Base-by-base conservation (phyloP, 2,329 filamentous ascomycete genomes). In the Nemania abortiva region DNA sequence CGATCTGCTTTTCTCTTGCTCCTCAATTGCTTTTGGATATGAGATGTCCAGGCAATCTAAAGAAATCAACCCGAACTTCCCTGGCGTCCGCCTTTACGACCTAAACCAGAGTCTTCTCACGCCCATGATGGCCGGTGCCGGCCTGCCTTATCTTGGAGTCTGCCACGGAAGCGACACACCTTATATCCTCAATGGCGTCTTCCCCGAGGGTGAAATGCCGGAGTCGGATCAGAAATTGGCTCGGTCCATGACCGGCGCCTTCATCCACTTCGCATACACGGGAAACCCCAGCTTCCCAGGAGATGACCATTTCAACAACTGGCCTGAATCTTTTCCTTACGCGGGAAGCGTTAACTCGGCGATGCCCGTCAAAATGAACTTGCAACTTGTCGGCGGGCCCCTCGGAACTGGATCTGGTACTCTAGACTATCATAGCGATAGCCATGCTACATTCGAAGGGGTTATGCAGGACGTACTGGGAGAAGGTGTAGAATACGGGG, bases 1-100 rank as follows among this genome's bases (percentile, higher is more conserved):
- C 1, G 73, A 75, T 29, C 54, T 75, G 1, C 20, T 75, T 6
- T 74, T 75, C 57, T 67, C 73, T 2, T 74, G 73, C 52, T 71
- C 73, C 0, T 74, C 73, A 2, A 66, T 75, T 2, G 66, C 63
- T 50, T 74, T 74, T 34, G 72, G 71, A 0, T 71, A 63, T 34
- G 73, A 73, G 49, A 70, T 73, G 53, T 65, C 63, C 1, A 66
- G 53, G 9, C 73, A 74, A 24, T 73, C 72, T 15, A 68, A 58
- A 31, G 49, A 22, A 2, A 18, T 60, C 1, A 13, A 57, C 20
- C 50, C 50, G 4, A 20, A 2, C 5, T 57, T 57, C 20, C 20
- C 54, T 1, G 54, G 54, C 3, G 54, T 57, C 11, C 15, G 15
- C 10, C 2, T 15, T 1, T 57, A 42, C 34, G 34, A 13, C 22